These are phyloP conservation scores for Metarhizium robertsii DNA, from an alignment of 2,329 filamentous ascomycete genomes.

Conservation along the genomic window DNA sequence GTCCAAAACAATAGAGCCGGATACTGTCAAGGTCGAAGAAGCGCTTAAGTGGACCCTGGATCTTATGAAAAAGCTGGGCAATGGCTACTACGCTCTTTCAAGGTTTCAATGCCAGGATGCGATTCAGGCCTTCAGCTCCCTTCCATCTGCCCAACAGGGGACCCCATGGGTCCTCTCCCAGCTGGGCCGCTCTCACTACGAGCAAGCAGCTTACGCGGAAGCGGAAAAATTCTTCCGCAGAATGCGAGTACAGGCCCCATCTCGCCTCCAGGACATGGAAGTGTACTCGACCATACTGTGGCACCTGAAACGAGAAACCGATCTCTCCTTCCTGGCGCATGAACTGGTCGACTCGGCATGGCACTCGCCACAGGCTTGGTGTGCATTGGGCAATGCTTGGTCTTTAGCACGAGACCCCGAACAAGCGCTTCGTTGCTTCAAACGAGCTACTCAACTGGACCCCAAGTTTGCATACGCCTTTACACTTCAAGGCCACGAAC, in stretches of 20 bases:
- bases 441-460: conserved; percentile 82
- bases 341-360: conserved; percentile 81
- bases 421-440: conserved; percentile 89
- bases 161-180: conserved; percentile 91
- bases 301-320: conserved; percentile 88
- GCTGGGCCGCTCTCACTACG: conserved; percentile 83
- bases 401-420: conserved; percentile 89
- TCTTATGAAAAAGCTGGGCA: conserved; percentile 71
- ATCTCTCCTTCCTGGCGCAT: conserved; percentile 85
- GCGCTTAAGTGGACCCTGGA: conserved; percentile 69
- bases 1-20: conserved; percentile 34
- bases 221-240: conserved; percentile 80
- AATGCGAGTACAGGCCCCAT: conserved; percentile 70
- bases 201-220: conserved; percentile 76
- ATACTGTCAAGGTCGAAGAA: conserved; percentile 61
- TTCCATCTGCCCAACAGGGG: conserved; percentile 70
- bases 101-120: conserved; percentile 74
- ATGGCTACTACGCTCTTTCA: conserved; percentile 67
- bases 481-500: conserved; percentile 91
- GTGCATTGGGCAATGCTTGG: conserved; percentile 88
- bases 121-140: conserved; percentile 59
- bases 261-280: conserved; percentile 89
- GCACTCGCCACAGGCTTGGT: conserved; percentile 92
- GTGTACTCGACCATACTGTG: conserved; percentile 98
- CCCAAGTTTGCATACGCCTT: conserved; percentile 91